These are phyloP conservation scores for Aureobasidium lini DNA, from an alignment of 2,329 filamentous ascomycete species.

Conservation along the genomic window DNA sequence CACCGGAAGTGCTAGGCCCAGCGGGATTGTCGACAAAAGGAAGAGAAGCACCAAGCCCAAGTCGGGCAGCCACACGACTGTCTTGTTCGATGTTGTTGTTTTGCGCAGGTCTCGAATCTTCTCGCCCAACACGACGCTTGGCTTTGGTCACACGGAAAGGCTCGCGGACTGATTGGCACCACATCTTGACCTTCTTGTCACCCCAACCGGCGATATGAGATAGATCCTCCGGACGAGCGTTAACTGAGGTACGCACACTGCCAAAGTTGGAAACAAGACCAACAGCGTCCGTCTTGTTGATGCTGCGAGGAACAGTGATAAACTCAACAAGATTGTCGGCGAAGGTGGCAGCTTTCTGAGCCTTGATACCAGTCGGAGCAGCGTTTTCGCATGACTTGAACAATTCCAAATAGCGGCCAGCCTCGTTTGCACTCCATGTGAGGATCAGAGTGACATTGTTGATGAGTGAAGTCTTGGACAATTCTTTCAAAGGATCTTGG, in stretches of 20 bases:
- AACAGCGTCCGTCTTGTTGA: constrained; percentile 93
- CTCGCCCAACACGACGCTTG: constrained; percentile 41
- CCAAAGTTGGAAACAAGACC: constrained; percentile 88
- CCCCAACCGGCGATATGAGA: constrained; percentile 86
- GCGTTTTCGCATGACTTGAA: constrained; percentile 94
- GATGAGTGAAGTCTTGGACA: constrained; percentile 85
- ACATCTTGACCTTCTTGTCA: constrained; percentile 84
- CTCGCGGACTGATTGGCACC: constrained; percentile 74
- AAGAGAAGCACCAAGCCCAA: constrained; percentile 26
- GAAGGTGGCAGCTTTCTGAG: constrained; percentile 76
- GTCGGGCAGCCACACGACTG: constrained; percentile 21
- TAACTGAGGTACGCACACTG: constrained; percentile 76
- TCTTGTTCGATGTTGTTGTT: constrained; percentile 24
- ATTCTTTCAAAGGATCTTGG: constrained; percentile 78
- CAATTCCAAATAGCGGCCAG: constrained; percentile 84
- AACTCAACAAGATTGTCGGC: constrained; percentile 86
- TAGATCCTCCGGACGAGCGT: constrained; percentile 80
- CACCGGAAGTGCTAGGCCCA: constrained; percentile 17
- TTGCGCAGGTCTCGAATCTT: constrained; percentile 20
- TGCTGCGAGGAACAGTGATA: constrained; percentile 76
- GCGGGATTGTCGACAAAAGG: constrained; percentile 20
- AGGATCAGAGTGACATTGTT: constrained; percentile 89
- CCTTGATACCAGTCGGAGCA: constrained; percentile 71
- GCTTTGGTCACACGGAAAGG: constrained; percentile 71
- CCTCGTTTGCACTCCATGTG: constrained; percentile 91